Base-by-base conservation (phyloP, 371 early-diverging fungal genomes). In the Lichtheimia ornata region DNA sequence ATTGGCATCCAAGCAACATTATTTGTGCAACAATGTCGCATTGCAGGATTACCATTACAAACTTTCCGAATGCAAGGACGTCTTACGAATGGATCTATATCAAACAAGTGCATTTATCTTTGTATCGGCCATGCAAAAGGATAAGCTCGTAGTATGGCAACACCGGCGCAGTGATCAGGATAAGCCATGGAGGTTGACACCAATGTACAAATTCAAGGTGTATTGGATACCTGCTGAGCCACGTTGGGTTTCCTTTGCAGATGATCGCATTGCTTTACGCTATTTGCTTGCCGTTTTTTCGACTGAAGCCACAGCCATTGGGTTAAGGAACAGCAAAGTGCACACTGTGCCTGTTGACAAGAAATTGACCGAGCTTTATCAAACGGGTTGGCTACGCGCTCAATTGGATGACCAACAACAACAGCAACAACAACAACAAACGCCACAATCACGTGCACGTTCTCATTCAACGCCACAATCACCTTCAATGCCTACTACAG, bases 171-270 rank as follows among this genome's bases (percentile, higher is more conserved):
- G 43, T 15, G 45, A 42, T n/a, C 43, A 45, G 12, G 15, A 56
- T 4, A 15, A 40, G 18, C 60, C n/a, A 47, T 12, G 61, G 5
- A 62, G 64, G 0, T 28, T 64, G 27, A 51, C 63, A 14, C 70
- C 70, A 1, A 74, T 76, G 61, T 63, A 57, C 25, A 52, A 71
- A 9, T 61, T 76, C 55, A 74, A 75, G 35, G 73, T 63, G 0
- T 80, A 73, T 54, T 80, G 81, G 81, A 71, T 80, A 7, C 81
- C 81, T 3, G 53, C 67, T 0, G 75, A 77, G 53, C 68, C 81
- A 20, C 66, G 59, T 5, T 56, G 56, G 11, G 62, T 80, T 41
- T 64, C 77, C 0, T 76, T 80, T 69, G 81, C 81, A 14, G 81
- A 80, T 28, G 81, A 80, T 56, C 59, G 81, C 2, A 56, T 62